These are phyloP conservation scores for Haplosporangium sp. DNA, from an alignment of 371 early-diverging fungal species.

Conservation along the genomic window DNA sequence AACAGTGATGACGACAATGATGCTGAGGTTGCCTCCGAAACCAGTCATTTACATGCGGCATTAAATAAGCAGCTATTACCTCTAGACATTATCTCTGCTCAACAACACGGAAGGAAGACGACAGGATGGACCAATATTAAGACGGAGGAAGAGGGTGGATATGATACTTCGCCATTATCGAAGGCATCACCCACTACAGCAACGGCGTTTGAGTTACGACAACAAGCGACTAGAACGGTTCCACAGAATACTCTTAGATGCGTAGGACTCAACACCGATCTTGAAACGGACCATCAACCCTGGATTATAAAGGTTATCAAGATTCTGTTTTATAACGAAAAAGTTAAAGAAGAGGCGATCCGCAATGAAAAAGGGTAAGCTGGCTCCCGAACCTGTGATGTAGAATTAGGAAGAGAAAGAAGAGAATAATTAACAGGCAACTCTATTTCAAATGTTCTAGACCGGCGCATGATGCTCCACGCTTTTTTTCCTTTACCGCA, in stretches of 20 bases:
- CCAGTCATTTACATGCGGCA: background rate
- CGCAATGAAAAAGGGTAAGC: conserved; percentile 21
- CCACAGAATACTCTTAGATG: conserved; percentile 68
- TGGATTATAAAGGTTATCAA: conserved; percentile 75
- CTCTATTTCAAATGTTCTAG: background rate
- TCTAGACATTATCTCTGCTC: conserved; percentile 33
- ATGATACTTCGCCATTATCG: background rate
- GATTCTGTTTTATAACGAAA: conserved; percentile 74
- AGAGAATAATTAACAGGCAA: background rate
- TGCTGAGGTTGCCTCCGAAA: background rate
- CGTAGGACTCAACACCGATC: conserved; percentile 69
- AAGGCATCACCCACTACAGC: conserved; percentile 37
- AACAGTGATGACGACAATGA: conserved; percentile 15
- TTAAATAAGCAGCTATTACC: conserved; percentile 14
- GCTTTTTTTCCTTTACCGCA: conserved; percentile 81
- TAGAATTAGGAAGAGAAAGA: too few relatives aligned
- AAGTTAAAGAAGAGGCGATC: conserved; percentile 48
- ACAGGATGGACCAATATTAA: conserved; percentile 5
- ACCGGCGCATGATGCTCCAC: conserved; percentile 31
- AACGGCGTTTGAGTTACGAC: conserved; percentile 48
- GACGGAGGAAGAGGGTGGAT: background rate
- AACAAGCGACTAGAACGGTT: conserved; percentile 52
- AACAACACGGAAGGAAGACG: conserved; percentile 13
- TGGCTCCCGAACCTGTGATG: too few relatives aligned
- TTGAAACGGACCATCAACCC: conserved; percentile 52